Evolutionary conservation across 257 asterid genomes (phyloP), one percentile per base, ranked within the genome.

Genomic region (Buddleja alternifolia): DNA sequence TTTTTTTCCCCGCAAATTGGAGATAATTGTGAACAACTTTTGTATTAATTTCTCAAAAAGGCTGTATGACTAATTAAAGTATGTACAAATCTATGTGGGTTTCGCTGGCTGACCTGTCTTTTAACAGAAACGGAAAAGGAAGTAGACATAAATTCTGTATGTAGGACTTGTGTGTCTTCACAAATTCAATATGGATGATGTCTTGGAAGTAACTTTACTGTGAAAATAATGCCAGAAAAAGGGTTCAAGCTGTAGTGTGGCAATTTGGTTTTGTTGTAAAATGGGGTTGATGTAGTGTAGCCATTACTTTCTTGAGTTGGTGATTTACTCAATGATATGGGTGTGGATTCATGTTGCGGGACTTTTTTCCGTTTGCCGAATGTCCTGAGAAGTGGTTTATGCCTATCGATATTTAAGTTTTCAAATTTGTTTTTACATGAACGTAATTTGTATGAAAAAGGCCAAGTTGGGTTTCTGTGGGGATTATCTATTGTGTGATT

Each of bases 261-360:
- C 36, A 58, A 32, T 69, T 68, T 56, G 75, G 70, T 34, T 39
- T 70, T 8, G 29, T 53, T 3, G 56, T 25, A 19, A 21, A 46
- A 24, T 58, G 73, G 51, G 47, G 53, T 57, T 75, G 60, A 40
- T 57, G 45, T 46, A n/a, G n/a, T n/a, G n/a, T 29, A 55, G 45
- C 17, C 64, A 29, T 24, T 19, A 39, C 51, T 24, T 17, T 61
- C 54, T 39, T 39, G 24, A 50, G 55, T 17, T 47, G 39, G 47
- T 46, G 42, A 41, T 53, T 63, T 12, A 7, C 44, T 62, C 41
- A 29, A 8, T 44, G 4, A 15, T 46, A 1, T 29, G 46, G 39
- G 29, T 29, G 45, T 2, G 70, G 45, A 37, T 56, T 69, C 16
- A 9, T 58, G 16, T 63, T 47, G 8, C 23, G 8, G 66, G 39